These are phyloP conservation scores for Eucalyptus fibrosa DNA, from an alignment of 345 rosid genomes.

Conservation along the genomic window DNA sequence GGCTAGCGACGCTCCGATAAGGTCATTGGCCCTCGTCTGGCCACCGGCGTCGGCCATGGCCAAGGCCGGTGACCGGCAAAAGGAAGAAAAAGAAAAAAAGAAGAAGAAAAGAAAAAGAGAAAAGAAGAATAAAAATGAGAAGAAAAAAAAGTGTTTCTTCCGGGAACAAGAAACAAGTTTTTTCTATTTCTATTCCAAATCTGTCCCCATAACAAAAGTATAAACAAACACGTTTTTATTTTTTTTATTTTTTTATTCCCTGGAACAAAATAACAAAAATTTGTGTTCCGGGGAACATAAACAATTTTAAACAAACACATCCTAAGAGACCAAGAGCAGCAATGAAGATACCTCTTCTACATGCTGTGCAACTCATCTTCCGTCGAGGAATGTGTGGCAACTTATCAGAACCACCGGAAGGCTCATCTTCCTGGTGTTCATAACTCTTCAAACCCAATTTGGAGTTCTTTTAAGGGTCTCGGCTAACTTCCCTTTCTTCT, in stretches of 20 bases:
- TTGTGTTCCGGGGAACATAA: too few species aligned
- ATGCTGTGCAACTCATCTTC: not conserved
- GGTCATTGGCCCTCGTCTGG: accelerated
- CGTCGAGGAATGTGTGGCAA: not conserved
- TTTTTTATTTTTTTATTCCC: accelerated
- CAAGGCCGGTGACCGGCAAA: accelerated
- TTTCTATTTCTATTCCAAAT: accelerated
- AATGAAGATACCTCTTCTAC: not conserved
- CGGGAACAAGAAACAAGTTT: accelerated
- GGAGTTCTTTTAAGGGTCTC: not conserved
- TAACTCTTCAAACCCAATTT: not conserved
- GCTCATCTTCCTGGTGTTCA: not conserved
- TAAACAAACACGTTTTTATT: accelerated
- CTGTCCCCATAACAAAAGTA: accelerated
- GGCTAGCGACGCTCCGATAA: accelerated
- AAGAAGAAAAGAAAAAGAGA: too few species aligned
- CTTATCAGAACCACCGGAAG: not conserved
- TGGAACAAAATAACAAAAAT: too few species aligned
- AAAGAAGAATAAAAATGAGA: too few species aligned
- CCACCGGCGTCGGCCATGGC: accelerated
- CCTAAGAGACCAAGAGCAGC: not conserved
- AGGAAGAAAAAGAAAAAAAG: too few species aligned
- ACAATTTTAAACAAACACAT: too few species aligned
- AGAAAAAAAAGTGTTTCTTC: too few species aligned
- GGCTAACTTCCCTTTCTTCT: not conserved